Evolutionary conservation across 257 asterid genomes (phyloP).

Genomic region (Nicotiana sylvestris): DNA sequence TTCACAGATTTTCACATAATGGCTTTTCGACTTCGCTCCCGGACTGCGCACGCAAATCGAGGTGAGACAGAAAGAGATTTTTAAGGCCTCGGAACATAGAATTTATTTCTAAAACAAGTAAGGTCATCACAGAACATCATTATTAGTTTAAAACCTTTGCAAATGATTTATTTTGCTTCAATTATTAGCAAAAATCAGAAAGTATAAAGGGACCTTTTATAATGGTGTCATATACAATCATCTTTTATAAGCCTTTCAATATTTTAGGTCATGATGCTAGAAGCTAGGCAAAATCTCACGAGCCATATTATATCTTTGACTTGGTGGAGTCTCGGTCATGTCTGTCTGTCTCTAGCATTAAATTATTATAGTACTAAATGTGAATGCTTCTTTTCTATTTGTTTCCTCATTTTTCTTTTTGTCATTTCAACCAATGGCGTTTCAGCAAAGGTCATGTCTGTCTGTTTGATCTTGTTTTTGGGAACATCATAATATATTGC

Average conservation of each 20-base stretch:
- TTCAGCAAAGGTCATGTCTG: not conserved
- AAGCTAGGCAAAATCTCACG: not conserved
- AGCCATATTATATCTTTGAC: not conserved
- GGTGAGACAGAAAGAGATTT: too few relatives aligned
- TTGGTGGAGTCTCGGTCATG: not conserved
- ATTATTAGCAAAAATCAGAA: not conserved
- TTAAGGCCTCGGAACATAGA: too few relatives aligned
- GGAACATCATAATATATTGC: constrained; percentile 1
- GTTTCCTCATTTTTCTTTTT: not conserved
- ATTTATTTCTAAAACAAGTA: too few relatives aligned
- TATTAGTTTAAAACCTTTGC: too few relatives aligned
- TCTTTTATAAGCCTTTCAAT: not conserved
- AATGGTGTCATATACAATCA: not conserved
- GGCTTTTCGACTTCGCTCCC: too few relatives aligned
- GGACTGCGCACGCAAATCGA: too few relatives aligned
- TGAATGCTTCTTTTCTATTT: not conserved
- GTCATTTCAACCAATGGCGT: not conserved
- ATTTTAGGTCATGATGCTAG: not conserved
- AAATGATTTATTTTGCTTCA: too few relatives aligned
- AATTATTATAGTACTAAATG: not conserved
- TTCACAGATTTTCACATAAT: too few relatives aligned
- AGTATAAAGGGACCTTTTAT: not conserved
- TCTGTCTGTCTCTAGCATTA: not conserved
- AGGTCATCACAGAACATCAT: too few relatives aligned
- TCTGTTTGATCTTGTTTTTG: constrained; percentile 1